Evolutionary conservation across 2,329 filamentous ascomycete genomes (phyloP).

Genomic region (Exophiala alcalophila): DNA sequence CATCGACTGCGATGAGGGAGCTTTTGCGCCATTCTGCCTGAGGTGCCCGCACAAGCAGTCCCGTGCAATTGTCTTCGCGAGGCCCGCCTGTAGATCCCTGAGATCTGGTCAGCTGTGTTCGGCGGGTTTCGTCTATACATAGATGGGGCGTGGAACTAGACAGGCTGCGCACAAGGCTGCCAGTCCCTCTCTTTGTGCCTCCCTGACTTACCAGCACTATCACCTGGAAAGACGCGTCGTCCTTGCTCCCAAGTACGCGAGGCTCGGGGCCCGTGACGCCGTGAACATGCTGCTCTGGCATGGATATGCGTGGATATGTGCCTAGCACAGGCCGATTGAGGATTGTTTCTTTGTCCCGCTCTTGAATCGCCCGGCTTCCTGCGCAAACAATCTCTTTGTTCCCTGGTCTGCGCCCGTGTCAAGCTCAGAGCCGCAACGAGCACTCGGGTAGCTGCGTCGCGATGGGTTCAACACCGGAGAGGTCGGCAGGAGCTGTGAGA

Average conservation of each 20-base stretch:
- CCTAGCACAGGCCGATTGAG: slow-evolving; percentile 1
- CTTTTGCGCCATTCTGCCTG: slow-evolving; percentile 75
- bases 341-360: slow-evolving; percentile 5
- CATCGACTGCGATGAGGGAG: slow-evolving; percentile 88
- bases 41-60: slow-evolving; percentile 80
- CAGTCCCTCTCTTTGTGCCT: too few relatives aligned
- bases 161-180: too few relatives aligned
- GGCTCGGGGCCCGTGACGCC: slow-evolving; percentile 18
- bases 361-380: slow-evolving; percentile 3
- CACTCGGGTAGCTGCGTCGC: slow-evolving; percentile 18
- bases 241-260: slow-evolving; percentile 30
- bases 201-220: slow-evolving; percentile 62
- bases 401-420: not conserved
- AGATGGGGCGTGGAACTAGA: too few relatives aligned
- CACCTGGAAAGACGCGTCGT: slow-evolving; percentile 61
- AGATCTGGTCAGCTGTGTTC: slow-evolving; percentile 9
- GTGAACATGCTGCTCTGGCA: slow-evolving; percentile 22
- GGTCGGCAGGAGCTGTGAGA: too few relatives aligned
- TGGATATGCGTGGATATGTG: slow-evolving; percentile 9
- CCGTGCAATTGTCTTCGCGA: slow-evolving; percentile 83
- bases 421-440: not conserved
- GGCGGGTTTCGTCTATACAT: too few relatives aligned
- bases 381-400: slow-evolving; percentile 23
- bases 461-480: slow-evolving; percentile 1
- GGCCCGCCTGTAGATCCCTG: slow-evolving; percentile 90